These are phyloP conservation scores for Mycena epipterygia DNA, from an alignment of 768 basidiomycete species.

Conservation along the genomic window DNA sequence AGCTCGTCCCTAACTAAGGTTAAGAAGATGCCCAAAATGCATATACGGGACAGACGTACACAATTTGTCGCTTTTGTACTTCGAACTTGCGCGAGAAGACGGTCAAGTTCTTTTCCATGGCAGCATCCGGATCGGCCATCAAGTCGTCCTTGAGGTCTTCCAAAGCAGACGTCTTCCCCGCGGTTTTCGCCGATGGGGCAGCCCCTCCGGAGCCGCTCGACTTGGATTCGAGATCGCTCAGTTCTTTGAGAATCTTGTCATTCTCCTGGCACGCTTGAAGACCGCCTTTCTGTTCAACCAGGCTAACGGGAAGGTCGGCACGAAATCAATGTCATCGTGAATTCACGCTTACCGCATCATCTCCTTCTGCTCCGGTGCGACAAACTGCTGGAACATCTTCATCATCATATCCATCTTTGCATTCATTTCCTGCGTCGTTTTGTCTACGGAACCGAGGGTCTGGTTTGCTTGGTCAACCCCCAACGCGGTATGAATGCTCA, in stretches of 20 bases:
- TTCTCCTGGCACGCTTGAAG: slow-evolving; percentile 41
- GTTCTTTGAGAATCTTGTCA: slow-evolving; percentile 40
- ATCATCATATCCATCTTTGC: slow-evolving; percentile 41
- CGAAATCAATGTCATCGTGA: not conserved
- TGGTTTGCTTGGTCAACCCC: slow-evolving; percentile 33
- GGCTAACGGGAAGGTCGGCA: not conserved
- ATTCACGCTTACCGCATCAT: slow-evolving; percentile 31
- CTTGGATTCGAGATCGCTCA: slow-evolving; percentile 34
- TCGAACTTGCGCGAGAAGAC: slow-evolving; percentile 51
- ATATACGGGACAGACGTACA: slow-evolving; percentile 8
- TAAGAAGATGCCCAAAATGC: not conserved
- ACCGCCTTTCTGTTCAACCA: slow-evolving; percentile 45
- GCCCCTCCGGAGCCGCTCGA: not conserved
- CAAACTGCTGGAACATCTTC: slow-evolving; percentile 41
- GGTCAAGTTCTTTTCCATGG: slow-evolving; percentile 44
- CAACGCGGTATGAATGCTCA: slow-evolving; percentile 45
- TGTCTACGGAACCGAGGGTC: slow-evolving; percentile 26
- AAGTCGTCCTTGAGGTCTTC: slow-evolving; percentile 43
- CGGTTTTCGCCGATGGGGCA: not conserved
- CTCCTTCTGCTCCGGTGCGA: slow-evolving; percentile 42
- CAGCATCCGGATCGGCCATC: slow-evolving; percentile 40
- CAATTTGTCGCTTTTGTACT: slow-evolving; percentile 47
- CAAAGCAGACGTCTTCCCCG: slow-evolving; percentile 16
- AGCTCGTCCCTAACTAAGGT: slow-evolving; percentile 40
- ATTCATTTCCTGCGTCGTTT: slow-evolving; percentile 31